These are phyloP conservation scores for Pichia exigua DNA, from an alignment of 805 yeast species.

Conservation along the genomic window DNA sequence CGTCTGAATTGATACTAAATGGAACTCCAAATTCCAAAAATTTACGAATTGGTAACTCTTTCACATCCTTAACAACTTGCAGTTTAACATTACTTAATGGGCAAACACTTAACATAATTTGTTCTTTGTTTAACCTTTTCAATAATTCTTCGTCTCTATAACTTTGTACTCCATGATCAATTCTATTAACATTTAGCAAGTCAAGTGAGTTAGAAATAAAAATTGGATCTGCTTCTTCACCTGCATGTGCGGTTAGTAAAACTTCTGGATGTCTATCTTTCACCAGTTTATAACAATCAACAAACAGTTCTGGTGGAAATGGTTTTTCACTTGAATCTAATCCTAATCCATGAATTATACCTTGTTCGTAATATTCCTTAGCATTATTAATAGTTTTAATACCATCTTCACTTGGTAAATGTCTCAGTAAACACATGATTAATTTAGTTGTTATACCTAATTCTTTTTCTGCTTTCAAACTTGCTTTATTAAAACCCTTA, in stretches of 20 bases:
- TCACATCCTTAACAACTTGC: slow-evolving; percentile 61
- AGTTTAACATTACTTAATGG: slow-evolving; percentile 72
- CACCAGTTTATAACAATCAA: slow-evolving; percentile 50
- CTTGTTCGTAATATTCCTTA: slow-evolving; percentile 41
- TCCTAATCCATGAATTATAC: slow-evolving; percentile 69
- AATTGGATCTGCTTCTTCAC: slow-evolving; percentile 81
- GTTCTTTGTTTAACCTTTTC: slow-evolving; percentile 44
- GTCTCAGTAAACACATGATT: slow-evolving; percentile 79
- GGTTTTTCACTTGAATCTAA: slow-evolving; percentile 74
- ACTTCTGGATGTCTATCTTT: slow-evolving; percentile 42
- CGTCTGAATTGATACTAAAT: slow-evolving; percentile 71
- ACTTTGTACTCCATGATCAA: slow-evolving; percentile 76
- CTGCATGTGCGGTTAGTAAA: slow-evolving; percentile 78
- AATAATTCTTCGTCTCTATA: slow-evolving; percentile 46
- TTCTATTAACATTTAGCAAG: slow-evolving; percentile 52
- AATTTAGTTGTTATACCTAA: slow-evolving; percentile 60
- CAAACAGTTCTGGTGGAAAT: slow-evolving; percentile 65
- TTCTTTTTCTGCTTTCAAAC: slow-evolving; percentile 50
- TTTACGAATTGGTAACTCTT: slow-evolving; percentile 56
- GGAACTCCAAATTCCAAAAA: slow-evolving; percentile 58
- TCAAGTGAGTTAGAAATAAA: slow-evolving; percentile 55
- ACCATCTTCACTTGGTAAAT: slow-evolving; percentile 55
- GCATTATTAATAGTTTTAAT: slow-evolving; percentile 50
- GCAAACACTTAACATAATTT: slow-evolving; percentile 62
- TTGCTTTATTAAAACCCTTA: slow-evolving; percentile 59